Conservation (phyloP, 192 early-diverging fungal genomes). For the Podila minutissima region DNA sequence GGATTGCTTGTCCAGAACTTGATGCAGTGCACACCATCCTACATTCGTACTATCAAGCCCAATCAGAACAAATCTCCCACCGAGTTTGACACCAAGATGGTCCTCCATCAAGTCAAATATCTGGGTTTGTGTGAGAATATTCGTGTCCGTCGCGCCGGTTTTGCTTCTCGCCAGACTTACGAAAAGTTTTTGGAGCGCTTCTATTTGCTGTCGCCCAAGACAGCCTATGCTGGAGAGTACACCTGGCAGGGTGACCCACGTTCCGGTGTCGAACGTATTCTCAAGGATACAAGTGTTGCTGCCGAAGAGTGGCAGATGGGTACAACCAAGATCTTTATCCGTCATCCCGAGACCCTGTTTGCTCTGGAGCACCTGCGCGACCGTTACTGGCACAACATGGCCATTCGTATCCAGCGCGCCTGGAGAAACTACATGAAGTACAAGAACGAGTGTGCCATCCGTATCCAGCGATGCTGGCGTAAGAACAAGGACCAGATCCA, state of each 20-base stretch:
- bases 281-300: constrained; percentile 87
- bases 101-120: constrained; percentile 97
- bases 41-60: constrained; percentile 98
- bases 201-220: constrained; percentile 76
- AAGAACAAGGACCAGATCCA: constrained; percentile 86
- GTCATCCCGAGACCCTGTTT: constrained; percentile 93
- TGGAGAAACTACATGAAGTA: constrained; percentile 83
- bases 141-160: constrained; percentile 96
- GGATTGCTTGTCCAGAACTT: constrained; percentile 93
- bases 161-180: constrained; percentile 95
- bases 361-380: constrained; percentile 93
- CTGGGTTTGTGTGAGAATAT: constrained; percentile 98
- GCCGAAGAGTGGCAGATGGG: constrained; percentile 96
- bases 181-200: constrained; percentile 87
- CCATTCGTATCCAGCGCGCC: constrained; percentile 89
- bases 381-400: constrained; percentile 96
- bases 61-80: constrained; percentile 93
- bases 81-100: constrained; percentile 92
- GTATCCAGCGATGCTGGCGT: constrained; percentile 82
- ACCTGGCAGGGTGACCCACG: constrained; percentile 82
- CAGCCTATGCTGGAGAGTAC: constrained; percentile 86
- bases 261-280: constrained; percentile 80
- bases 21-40: constrained; percentile 95
- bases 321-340: constrained; percentile 94
- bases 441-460: constrained; percentile 69